Percentiles rank a stretch among this genome's conserved stretches.
phyloP scores from a whole-genome alignment of 306 rosid genomes.

The Vachellia collinsii region DNA sequence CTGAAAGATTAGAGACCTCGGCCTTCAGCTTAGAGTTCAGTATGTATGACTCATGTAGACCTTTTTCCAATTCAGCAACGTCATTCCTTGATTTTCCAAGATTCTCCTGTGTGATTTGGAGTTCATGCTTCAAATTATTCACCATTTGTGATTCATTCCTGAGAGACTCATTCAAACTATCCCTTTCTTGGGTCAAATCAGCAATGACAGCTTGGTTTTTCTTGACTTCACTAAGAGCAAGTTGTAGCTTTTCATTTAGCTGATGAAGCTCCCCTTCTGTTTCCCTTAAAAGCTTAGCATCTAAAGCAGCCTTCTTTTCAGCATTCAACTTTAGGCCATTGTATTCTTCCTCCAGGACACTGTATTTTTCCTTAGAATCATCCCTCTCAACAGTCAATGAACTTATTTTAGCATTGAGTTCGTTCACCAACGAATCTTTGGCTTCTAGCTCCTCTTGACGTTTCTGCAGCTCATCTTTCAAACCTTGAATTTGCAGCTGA shows the following conservation, averaged over 20 bases:
- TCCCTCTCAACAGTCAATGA: slow-evolving; percentile 56
- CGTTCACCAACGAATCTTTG: slow-evolving; percentile 55
- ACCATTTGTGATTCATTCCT: slow-evolving; percentile 52
- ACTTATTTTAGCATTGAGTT: slow-evolving; percentile 52
- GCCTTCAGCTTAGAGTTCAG: slow-evolving; percentile 52
- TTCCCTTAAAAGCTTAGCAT: slow-evolving; percentile 64
- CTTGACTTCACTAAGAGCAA: slow-evolving; percentile 44
- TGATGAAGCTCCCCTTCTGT: slow-evolving; percentile 60
- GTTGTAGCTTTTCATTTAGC: slow-evolving; percentile 61
- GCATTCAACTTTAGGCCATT: slow-evolving; percentile 55
- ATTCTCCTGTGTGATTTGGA: slow-evolving; percentile 51
- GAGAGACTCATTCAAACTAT: slow-evolving; percentile 53
- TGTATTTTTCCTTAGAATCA: slow-evolving; percentile 52
- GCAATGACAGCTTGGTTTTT: slow-evolving; percentile 46
- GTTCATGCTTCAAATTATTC: slow-evolving; percentile 57
- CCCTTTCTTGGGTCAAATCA: slow-evolving; percentile 64
- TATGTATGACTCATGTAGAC: slow-evolving; percentile 48
- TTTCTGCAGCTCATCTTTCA: slow-evolving; percentile 59
- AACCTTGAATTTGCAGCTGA: slow-evolving; percentile 55
- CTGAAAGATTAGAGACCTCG: slow-evolving; percentile 60
- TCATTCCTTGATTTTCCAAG: slow-evolving; percentile 67
- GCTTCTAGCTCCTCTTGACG: slow-evolving; percentile 57
- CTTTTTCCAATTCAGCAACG: slow-evolving; percentile 56
- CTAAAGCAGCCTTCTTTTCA: slow-evolving; percentile 61
- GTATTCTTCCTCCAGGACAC: slow-evolving; percentile 52